phyloP scores from a whole-genome alignment of 2,329 filamentous ascomycete genomes.

The Neofusicoccum sp. region DNA sequence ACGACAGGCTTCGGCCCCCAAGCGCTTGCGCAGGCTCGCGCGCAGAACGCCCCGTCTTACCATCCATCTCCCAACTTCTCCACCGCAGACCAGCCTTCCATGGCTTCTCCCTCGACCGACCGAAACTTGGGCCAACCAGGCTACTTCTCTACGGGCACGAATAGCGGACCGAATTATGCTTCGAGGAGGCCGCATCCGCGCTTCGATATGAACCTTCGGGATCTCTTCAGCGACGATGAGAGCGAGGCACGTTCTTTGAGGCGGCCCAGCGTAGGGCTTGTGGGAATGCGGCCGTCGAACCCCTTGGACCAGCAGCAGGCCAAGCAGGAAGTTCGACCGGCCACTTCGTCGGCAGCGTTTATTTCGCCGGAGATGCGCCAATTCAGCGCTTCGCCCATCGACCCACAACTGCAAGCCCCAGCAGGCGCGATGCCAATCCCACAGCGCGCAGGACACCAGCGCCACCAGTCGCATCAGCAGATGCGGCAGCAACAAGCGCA shows the following conservation, averaged over 20 bases:
- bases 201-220: slow-evolving; percentile 52
- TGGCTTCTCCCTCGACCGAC: slow-evolving; percentile 3
- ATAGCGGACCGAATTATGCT: background rate
- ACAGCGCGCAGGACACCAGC: slow-evolving; percentile 16
- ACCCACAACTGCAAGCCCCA: slow-evolving; percentile 6
- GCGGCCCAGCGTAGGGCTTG: slow-evolving; percentile 21
- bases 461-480: slow-evolving; percentile 18
- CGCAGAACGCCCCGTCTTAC: background rate
- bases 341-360: background rate
- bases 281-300: slow-evolving; percentile 28
- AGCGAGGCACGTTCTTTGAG: slow-evolving; percentile 36
- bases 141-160: slow-evolving; percentile 11
- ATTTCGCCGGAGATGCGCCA: slow-evolving; percentile 3
- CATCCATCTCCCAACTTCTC: slow-evolving; percentile 1
- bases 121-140: background rate
- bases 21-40: slow-evolving; percentile 20
- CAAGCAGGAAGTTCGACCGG: slow-evolving; percentile 21
- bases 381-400: background rate
- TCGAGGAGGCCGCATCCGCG: slow-evolving; percentile 42
- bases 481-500: slow-evolving; percentile 21
- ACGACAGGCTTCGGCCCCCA: slow-evolving; percentile 73
- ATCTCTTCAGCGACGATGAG: slow-evolving; percentile 40
- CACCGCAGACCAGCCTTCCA: background rate
- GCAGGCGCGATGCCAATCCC: background rate
- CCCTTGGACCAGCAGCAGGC: slow-evolving; percentile 23